Percentiles rank a stretch among this genome's conserved stretches.
These are phyloP conservation scores for Macrolepiota fuliginosa DNA, from an alignment of 768 basidiomycete genomes.

Conservation along the genomic window DNA sequence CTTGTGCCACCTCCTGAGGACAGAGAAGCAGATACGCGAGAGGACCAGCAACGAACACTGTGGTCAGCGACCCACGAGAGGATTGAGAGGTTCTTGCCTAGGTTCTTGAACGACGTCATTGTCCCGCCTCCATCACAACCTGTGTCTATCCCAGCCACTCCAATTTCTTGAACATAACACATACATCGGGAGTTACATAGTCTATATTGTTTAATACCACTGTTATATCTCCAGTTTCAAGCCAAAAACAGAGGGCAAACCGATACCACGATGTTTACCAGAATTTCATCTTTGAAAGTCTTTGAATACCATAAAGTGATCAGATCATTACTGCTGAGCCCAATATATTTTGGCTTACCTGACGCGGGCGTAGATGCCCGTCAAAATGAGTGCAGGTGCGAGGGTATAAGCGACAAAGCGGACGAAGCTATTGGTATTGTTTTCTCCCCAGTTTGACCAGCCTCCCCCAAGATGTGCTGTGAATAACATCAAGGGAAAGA, in stretches of 20 bases:
- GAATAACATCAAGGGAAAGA: conserved; percentile 58
- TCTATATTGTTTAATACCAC: neutral
- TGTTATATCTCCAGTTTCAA: neutral
- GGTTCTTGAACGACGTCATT: conserved; percentile 77
- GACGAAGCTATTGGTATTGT: conserved; percentile 32
- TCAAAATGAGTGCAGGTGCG: conserved; percentile 48
- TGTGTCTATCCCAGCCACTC: conserved; percentile 11
- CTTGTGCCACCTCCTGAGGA: conserved; percentile 59
- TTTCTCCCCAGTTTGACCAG: conserved; percentile 59
- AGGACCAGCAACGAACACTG: conserved; percentile 62
- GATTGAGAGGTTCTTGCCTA: conserved; percentile 89
- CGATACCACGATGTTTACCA: conserved; percentile 2
- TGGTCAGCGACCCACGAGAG: conserved; percentile 87
- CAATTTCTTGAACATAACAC: conserved; percentile 10
- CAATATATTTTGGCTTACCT: conserved; percentile 39
- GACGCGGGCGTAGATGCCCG: conserved; percentile 44
- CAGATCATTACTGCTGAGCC: neutral
- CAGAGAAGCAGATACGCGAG: conserved; percentile 43
- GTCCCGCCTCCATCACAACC: conserved; percentile 27
- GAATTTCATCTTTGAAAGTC: conserved; percentile 57
- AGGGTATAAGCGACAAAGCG: conserved; percentile 51
- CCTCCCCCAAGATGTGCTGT: conserved; percentile 71
- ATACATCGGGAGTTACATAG: neutral
- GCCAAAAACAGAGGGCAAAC: neutral
- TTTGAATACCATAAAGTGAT: conserved; percentile 22